Evolutionary conservation across 176 grass and related monocot species (phyloP), one percentile per base, ranked within the genome.

Genomic region (Musa troglodytarum): DNA sequence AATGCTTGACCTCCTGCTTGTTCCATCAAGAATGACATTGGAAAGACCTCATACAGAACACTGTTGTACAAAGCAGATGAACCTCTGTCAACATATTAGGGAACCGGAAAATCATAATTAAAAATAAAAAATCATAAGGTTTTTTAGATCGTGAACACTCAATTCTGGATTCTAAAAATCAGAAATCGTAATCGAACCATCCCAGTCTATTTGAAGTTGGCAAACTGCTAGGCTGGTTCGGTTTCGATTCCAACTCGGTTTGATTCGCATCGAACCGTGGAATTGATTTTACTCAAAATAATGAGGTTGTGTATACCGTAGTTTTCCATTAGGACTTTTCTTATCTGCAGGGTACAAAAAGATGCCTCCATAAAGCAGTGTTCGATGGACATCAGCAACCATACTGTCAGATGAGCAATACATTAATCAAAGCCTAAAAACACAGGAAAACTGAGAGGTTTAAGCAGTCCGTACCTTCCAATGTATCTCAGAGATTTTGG

Each of bases 331-430:
- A 21, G 95, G 95, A 66, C 69, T 98, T 77, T 98, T 93, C 88
- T 87, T 80, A 81, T 98, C 95, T 16, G 90, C 90, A 68, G 95
- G 95, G 84, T 98, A 98, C 84, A 98, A 55, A 81, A 98, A 98
- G 78, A 98, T 80, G 50, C 95, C 90, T 76, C 95, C 95, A 50
- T 98, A 98, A 14, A 98, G 82, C 68, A 98, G 81, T 10, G 95
- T 93, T 53, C 95, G 95, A 80, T 98, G 95, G 29, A 98, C 81
- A 82, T 98, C 95, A 63, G 95, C 95, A 84, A 98, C 95, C 95
- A 98, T 98, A 79, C 95, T 98, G 95, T 69, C 10, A 74, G 82
- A 68, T 72, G n/a, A 54, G 10, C 49, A 53, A 10, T 11, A 23
- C 13, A 62, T 9, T 62, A 15, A n/a, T 62, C 57, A 62, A 62